Conservation (phyloP, 768 basidiomycete species). For the Suillus placidus region DNA sequence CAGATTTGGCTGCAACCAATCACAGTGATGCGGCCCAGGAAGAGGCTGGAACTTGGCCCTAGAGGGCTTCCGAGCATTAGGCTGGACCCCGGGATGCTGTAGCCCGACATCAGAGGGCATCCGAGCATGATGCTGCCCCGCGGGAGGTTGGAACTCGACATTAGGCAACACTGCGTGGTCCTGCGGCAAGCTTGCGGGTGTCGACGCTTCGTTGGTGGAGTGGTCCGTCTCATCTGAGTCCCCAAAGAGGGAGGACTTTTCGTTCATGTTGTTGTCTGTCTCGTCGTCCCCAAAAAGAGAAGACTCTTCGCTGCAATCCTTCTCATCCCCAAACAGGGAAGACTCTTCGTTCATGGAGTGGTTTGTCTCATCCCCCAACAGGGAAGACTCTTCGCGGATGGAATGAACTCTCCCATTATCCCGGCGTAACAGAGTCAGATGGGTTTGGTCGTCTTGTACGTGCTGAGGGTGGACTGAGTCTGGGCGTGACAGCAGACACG, state of each 20-base stretch:
- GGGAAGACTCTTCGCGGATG: not conserved
- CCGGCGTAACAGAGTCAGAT: conserved; percentile 25
- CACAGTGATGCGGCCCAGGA: not conserved
- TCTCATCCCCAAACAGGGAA: not conserved
- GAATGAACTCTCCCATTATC: conserved; percentile 8
- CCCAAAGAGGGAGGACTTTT: no score
- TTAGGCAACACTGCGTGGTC: no score
- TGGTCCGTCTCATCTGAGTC: no score
- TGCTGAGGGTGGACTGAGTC: not conserved
- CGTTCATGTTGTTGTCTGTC: not conserved
- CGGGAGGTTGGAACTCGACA: no score
- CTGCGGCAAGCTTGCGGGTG: no score
- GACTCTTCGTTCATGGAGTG: not conserved
- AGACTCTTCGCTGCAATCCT: not conserved
- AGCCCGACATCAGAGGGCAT: not conserved
- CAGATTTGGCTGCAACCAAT: not conserved
- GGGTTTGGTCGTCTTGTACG: conserved; percentile 23
- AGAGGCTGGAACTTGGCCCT: not conserved
- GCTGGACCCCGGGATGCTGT: not conserved
- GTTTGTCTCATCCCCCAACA: not conserved
- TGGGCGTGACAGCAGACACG: conserved; percentile 21
- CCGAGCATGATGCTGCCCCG: no score
- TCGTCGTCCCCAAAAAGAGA: not conserved
- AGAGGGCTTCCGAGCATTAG: not conserved
- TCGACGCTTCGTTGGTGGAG: no score